Base-by-base conservation (phyloP, 306 rosid species). In the Cercis canadensis region DNA sequence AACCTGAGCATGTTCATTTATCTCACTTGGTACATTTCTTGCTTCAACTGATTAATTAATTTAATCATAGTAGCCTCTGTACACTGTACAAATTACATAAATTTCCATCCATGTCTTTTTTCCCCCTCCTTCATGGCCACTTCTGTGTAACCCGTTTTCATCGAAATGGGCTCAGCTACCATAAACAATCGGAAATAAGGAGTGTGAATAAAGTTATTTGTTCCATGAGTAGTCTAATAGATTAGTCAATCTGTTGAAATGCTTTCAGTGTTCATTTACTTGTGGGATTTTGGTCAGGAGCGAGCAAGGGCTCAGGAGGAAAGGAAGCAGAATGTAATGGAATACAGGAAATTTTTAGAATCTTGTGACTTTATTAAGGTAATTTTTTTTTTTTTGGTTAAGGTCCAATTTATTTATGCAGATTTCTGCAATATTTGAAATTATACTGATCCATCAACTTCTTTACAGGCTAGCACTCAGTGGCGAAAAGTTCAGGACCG, bases 401-500 rank as follows among this genome's bases (percentile, higher is more conserved):
- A 58, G 12, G 39, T 62, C 56, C 40, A 17, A 24, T 37, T 51
- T 62, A n/a, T 45, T 62, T 73, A 11, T 49, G 13, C 69, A 62
- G 57, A 55, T 72, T 76, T 77, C 58, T 66, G 29, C 55, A 52
- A 50, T 62, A 54, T 31, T 69, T 8, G 33, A 73, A 70, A 36
- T 76, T 78, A 33, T 11, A 56, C 67, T 67, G 59, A 69, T 64
- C 57, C 70, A 43, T 81, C 45, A 16, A 63, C 55, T 66, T 68
- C 69, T 71, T 56, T 36, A 52, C 64, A 92, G 98, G 93, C 96
- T 76, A 87, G 72, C 84, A 88, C 87, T 66, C 98, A 92, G 82
- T 92, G 97, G 97, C 83, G 98, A 57, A 92, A 90, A 82, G 90
- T 92, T 85, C 96, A 92, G 82, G 98, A 92, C 41, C 96, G 90